Base-by-base conservation (phyloP, 441 rosid species). In the Metrosideros polymorpha region DNA sequence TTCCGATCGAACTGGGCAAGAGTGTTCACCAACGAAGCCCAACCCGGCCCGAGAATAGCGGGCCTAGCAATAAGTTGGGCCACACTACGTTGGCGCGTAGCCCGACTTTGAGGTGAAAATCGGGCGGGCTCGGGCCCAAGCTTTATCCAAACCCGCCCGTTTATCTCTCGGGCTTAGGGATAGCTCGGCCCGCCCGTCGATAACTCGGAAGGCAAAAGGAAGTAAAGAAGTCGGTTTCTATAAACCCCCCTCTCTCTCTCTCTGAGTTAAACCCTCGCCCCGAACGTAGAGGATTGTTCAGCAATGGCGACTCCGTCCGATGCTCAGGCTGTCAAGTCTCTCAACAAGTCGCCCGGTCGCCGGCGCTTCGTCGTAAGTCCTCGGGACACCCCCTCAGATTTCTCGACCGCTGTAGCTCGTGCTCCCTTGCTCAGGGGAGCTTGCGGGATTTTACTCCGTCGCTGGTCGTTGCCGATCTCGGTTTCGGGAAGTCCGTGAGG, bases 281-380 rank as follows among this genome's bases (percentile, higher is more conserved):
- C 39, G 71, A 61, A 61, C 7, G 56, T 22, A 22, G 56, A 53
- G 25, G 56, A 53, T 63, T 63, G 59, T 66, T 35, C 45, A 19
- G 77, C 77, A 12, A 94, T 95, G 96, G 97, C 96, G 89, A 95
- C 95, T 32, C 49, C 90, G 24, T 90, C 92, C 19, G 95, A 97
- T 66, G 96, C 98, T 86, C 90, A 87, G 84, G 97, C 95, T 6
- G 99, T 96, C 55, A 98, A 98, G 92, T 95, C 97, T n/a, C 97
- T 98, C 89, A 98, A 96, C 93, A 93, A 86, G 85, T 92, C 93
- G 47, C 86, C 92, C 29, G 98, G 98, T 39, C 93, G 98, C 83
- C 92, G 94, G 89, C 96, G 96, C 89, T 96, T 98, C 88, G 92
- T 92, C 85, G 99, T 97, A 85, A 71, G 94, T 75, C 32, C 87